Conservation (phyloP, 352 stramenopile genomes). For the Phytophthora gonapodyides region DNA sequence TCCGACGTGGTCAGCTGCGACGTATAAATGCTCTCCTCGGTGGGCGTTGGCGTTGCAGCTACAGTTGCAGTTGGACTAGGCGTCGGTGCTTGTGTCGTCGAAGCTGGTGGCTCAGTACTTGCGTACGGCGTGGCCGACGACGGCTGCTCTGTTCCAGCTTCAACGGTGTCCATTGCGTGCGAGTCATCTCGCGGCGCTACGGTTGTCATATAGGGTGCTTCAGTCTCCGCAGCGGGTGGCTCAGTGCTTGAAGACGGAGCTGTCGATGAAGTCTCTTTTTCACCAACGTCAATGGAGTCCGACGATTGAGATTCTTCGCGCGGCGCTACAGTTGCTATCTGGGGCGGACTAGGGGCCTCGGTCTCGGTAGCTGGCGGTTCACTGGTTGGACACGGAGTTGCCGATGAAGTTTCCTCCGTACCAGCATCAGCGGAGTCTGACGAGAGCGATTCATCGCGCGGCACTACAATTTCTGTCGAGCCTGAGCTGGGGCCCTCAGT, state of each 20-base stretch:
- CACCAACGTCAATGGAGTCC: not conserved
- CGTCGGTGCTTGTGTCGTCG: constrained; percentile 14
- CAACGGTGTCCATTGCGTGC: too few relatives aligned
- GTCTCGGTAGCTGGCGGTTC: constrained; percentile 1
- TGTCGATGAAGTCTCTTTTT: not conserved
- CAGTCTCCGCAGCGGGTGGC: too few relatives aligned
- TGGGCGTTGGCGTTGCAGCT: not conserved
- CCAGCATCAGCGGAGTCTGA: too few relatives aligned
- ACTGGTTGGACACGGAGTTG: not conserved
- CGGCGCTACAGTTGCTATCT: not conserved
- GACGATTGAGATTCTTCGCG: not conserved
- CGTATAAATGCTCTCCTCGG: constrained; percentile 11
- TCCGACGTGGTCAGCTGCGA: not conserved
- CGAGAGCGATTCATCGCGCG: too few relatives aligned
- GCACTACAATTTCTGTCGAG: too few relatives aligned
- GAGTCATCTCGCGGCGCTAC: too few relatives aligned
- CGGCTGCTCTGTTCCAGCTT: too few relatives aligned
- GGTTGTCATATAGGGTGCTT: too few relatives aligned
- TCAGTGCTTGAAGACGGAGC: constrained; percentile 1
- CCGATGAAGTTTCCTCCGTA: too few relatives aligned
- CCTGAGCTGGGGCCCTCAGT: too few relatives aligned
- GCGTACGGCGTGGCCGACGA: too few relatives aligned
- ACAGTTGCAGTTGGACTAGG: constrained; percentile 10
- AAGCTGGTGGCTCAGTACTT: not conserved
- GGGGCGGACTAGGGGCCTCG: not conserved